Evolutionary conservation across 75 land plant species (phyloP), one percentile per base, ranked within the genome.

Genomic region (Cunninghamia lanceolata): DNA sequence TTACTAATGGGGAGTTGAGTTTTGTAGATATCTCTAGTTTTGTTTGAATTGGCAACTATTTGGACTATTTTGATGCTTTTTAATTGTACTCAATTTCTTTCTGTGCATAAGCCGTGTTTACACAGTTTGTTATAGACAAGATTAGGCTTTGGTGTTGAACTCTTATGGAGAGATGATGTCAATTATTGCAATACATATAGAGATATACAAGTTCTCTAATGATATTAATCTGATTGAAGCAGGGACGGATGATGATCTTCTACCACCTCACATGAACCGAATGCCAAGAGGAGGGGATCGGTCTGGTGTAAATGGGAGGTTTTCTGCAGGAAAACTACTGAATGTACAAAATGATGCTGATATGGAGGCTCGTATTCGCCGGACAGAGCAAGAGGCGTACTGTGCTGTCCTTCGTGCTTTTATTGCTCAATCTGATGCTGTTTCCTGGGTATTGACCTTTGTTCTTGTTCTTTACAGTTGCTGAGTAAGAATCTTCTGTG

Each of bases 361-460:
- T 53, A 80, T 88, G 78, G 87, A 88, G 19, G 70, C 53, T 34
- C 86, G 82, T 82, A 88, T 93, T 74, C 88, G 77, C 17, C 34
- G 54, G 45, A 66, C 91, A 66, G 94, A 93, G 59, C 82, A 79
- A 73, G 94, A 91, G 42, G 94, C 93, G 25, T 93, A 93, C 74
- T 47, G 32, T 66, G 89, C 91, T 68, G 87, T 93, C 16, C 85
- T 91, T 32, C 85, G 87, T 25, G 93, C 93, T 45, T 93, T 93
- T 52, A 87, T 52, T 47, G 91, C 91, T 66, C 94, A 93, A 85
- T 91, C 94, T 30, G 90, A 91, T 81, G 84, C 82, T 28, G 79
- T 93, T 74, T 85, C 94, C 36, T 93, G 91, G 93, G 88, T 91
- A 87, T 42, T 80, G 82, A 43, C 42, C 82, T n/a, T 10, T 45